A percentile compares a stretch with the other conserved stretches of the same genome.
These are phyloP conservation scores for Sporothrix mexicana DNA, from an alignment of 2,329 filamentous ascomycete species.

Conservation along the genomic window DNA sequence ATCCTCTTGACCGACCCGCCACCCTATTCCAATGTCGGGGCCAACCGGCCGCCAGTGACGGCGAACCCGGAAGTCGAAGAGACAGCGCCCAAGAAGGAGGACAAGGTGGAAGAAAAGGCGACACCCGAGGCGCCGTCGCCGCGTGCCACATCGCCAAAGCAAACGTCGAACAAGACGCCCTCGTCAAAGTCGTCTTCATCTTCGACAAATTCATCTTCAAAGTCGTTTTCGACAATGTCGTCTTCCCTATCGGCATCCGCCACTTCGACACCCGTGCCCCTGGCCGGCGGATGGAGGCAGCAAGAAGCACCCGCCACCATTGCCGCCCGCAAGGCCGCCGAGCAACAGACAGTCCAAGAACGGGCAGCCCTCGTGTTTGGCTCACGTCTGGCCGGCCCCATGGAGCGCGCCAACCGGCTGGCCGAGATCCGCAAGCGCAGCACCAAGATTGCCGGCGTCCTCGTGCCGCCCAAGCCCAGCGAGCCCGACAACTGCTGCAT, in stretches of 20 bases:
- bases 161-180: too few relatives aligned
- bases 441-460: slow-evolving; percentile 74
- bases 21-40: slow-evolving; percentile 50
- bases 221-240: slow-evolving; percentile 19
- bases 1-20: slow-evolving; percentile 57
- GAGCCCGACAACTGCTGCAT: slow-evolving; percentile 99
- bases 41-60: slow-evolving; percentile 52
- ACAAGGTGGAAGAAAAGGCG: too few relatives aligned
- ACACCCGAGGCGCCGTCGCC: slow-evolving; percentile 24
- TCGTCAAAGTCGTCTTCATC: too few relatives aligned
- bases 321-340: slow-evolving; percentile 33
- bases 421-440: slow-evolving; percentile 64
- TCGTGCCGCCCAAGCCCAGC: slow-evolving; percentile 80
- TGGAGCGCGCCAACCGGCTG: slow-evolving; percentile 67
- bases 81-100: too few relatives aligned
- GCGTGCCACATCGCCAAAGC: too few relatives aligned
- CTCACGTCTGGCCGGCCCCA: slow-evolving; percentile 74
- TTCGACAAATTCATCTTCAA: too few relatives aligned
- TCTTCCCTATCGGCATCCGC: slow-evolving; percentile 31
- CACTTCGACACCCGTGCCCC: slow-evolving; percentile 39
- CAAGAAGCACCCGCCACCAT: slow-evolving; percentile 38
- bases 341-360: slow-evolving; percentile 51
- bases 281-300: not conserved
- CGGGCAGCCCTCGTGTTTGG: slow-evolving; percentile 78
- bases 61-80: slow-evolving; percentile 39